A percentile compares a stretch with the other conserved stretches of the same genome.
phyloP scores from a whole-genome alignment of 331 rosid species.

The Quercus phellos region DNA sequence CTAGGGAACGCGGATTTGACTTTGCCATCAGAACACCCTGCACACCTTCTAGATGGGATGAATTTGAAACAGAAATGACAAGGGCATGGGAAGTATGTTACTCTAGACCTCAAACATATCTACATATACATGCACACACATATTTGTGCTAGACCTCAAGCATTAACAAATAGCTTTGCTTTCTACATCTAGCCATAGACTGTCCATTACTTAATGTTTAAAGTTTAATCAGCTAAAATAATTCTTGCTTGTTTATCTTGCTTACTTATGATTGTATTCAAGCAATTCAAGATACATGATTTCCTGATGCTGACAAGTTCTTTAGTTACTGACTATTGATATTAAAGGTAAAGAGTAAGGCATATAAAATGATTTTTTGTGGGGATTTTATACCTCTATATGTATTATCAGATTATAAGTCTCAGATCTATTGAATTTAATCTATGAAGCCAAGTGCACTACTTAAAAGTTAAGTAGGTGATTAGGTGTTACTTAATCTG shows the following conservation, averaged over 20 bases:
- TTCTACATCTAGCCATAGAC: no score
- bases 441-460: background rate
- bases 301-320: no score
- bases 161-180: no score
- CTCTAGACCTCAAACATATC: constrained; percentile 1
- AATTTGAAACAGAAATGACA: constrained; percentile 83
- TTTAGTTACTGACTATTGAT: no score
- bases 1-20: constrained; percentile 72
- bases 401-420: background rate
- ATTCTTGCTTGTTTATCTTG: no score
- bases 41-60: constrained; percentile 81
- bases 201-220: no score
- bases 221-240: no score
- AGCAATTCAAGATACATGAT: no score
- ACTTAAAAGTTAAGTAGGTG: background rate
- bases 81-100: constrained; percentile 89
- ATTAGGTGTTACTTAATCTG: background rate
- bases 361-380: background rate
- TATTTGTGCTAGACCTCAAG: no score
- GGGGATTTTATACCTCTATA: background rate
- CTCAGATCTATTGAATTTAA: background rate
- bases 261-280: no score
- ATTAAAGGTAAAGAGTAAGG: no score
- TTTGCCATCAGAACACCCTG: constrained; percentile 91
- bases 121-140: no score